Evolutionary conservation across 768 basidiomycete species (phyloP), one percentile per base, ranked within the genome.

Genomic region (Kwoniella europaea): DNA sequence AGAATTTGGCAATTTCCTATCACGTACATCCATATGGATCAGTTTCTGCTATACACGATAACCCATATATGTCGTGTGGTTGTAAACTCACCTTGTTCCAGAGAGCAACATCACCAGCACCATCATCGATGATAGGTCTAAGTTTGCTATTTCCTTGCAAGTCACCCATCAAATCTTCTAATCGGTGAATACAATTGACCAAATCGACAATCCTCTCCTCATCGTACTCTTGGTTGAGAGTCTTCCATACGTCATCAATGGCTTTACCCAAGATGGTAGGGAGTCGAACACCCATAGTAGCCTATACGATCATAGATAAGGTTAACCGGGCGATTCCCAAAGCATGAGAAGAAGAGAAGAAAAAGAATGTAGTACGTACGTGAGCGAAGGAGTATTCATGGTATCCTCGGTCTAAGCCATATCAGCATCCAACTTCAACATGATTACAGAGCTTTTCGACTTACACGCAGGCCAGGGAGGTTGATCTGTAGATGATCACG

Each of bases 201-300:
- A 98, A 89, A 82, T 98, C 95, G 70, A 91, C 85, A 76, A 97
- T 88, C 56, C 86, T 87, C 72, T 97, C 93, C 82, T 96, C 94
- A 24, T 88, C 86, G 53, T 88, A 91, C 84, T 85, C 83, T 74
- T 91, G 90, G 84, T 97, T 96, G 75, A 97, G 88, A 29, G 94
- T 97, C 76, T 90, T 88, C 65, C 91, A 91, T 10, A 90, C 87
- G 80, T 98, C 95, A 78, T 95, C 94, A 77, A 97, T 94, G 13
- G 92, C 95, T 85, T 97, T 98, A 74, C 93, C 93, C 59, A 97
- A 87, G 73, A 98, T 98, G 52, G 95, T 96, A 2, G 95, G 95
- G 27, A 97, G 88, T 58, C 95, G 90, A n/a, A 91, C 90, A 71
- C 93, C 92, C 94, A 97, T 97, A 3, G 94, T 96, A 42, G 93